Evolutionary conservation across 2,329 filamentous ascomycete species (phyloP), one percentile per base, ranked within the genome.

Genomic region (Dactylellina parvicollis): DNA sequence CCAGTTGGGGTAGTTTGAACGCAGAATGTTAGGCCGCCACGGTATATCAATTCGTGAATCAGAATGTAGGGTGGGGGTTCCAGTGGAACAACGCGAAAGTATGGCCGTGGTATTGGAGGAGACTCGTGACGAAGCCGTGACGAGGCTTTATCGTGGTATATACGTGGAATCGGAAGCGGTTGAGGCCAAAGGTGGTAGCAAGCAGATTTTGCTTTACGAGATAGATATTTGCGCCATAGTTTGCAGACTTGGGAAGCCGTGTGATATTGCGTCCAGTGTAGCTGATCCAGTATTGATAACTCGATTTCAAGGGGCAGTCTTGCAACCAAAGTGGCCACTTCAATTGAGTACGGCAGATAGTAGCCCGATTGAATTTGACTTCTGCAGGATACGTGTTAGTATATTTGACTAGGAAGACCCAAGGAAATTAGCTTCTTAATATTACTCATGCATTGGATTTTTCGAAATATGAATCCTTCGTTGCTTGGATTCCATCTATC

Each of bases 221-320:
- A 30, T 10, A 69, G 47, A 24, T 69, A 61, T 32, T 49, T 61
- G 18, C 64, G 54, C 64, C 64, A 69, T 36, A 60, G 4, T 16
- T 69, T 69, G 28, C 64, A 69, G 1, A 69, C 64, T 38, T 69
- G 64, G 2, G 55, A 69, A 47, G 46, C 64, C 8, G 47, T 69
- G 24, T 69, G 64, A 42, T 69, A 61, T 32, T 69, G 64, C 30
- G 64, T 60, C 64, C 64, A 69, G 16, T 69, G 64, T 8, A 69
- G 46, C 14, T 69, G 55, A n/a, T 69, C 64, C 4, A 69, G 34
- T 16, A 69, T 61, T 44, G 55, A 60, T 18, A 69, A 42, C 32
- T 69, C 64, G 34, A 69, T 69, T 22, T 69, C 64, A 9, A 69
- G 20, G 7, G 64, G 64, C 14, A 69, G 30, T 42, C 46, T 69